These are phyloP conservation scores for Escallonia rubra DNA, from an alignment of 129 eudicot genomes.

Conservation along the genomic window DNA sequence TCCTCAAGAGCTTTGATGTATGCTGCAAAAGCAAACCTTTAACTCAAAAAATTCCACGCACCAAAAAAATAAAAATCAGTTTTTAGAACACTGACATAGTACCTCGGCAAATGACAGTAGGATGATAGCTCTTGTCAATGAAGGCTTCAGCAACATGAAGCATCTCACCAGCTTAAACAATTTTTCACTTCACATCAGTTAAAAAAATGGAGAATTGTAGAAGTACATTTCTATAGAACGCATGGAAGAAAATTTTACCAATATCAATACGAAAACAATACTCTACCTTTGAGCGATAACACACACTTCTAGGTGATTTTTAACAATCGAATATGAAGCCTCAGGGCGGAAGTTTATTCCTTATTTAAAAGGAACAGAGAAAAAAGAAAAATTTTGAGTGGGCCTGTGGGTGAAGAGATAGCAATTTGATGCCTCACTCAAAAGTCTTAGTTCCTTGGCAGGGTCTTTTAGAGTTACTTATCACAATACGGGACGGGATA, in stretches of 20 bases:
- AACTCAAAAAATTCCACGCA: neutral
- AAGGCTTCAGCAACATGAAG: conserved; percentile 97
- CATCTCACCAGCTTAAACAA: conserved; percentile 89
- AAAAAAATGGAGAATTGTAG: neutral
- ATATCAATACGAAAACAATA: neutral
- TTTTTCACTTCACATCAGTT: conserved; percentile 12
- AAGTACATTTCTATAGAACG: neutral
- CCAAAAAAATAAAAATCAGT: neutral
- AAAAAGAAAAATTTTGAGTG: too few relatives aligned
- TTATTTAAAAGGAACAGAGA: too few relatives aligned
- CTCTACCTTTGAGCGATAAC: neutral
- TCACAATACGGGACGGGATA: too few relatives aligned
- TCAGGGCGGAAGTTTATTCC: too few relatives aligned
- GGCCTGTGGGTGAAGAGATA: too few relatives aligned
- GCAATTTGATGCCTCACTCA: too few relatives aligned
- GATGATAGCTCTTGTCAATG: conserved; percentile 84
- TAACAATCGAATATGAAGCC: too few relatives aligned
- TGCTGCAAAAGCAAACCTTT: conserved; percentile 34
- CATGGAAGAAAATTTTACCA: neutral
- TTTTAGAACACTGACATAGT: conserved; percentile 2
- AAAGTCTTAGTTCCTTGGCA: too few relatives aligned
- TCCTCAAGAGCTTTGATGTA: conserved; percentile 87
- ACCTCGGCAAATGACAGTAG: conserved; percentile 94
- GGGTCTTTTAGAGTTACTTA: too few relatives aligned
- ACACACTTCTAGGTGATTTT: neutral